phyloP scores from a whole-genome alignment of 805 yeast species.

The Candida rishiriensis region DNA sequence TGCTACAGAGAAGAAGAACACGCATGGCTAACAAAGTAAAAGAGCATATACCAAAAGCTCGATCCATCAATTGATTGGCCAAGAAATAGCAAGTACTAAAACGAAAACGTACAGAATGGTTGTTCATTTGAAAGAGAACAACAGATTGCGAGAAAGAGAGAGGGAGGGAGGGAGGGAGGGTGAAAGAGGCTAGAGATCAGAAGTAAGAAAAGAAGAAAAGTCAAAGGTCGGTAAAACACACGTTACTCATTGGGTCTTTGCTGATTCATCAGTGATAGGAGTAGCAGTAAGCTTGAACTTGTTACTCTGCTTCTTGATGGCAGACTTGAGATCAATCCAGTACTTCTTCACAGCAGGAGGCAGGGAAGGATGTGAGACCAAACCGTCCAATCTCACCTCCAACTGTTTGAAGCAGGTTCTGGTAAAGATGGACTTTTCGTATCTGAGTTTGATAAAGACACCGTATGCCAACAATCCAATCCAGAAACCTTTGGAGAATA shows the following conservation, averaged over 20 bases:
- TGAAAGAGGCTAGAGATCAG: not conserved
- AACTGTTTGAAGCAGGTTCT: constrained; percentile 56
- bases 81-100: not conserved
- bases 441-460: constrained; percentile 70
- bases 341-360: constrained; percentile 44
- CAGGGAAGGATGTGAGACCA: constrained; percentile 48
- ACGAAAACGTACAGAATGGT: not conserved
- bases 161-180: too few relatives aligned
- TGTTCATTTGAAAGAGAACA: not conserved
- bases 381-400: constrained; percentile 60
- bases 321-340: constrained; percentile 46
- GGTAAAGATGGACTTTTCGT: constrained; percentile 69
- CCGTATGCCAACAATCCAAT: constrained; percentile 49
- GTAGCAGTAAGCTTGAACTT: constrained; percentile 12
- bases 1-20: too few relatives aligned
- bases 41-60: not conserved
- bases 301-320: constrained; percentile 16
- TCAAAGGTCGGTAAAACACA: too few relatives aligned
- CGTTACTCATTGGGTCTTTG: constrained; percentile 10
- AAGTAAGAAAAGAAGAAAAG: not conserved
- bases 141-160: not conserved
- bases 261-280: constrained; percentile 3
- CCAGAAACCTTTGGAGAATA: constrained; percentile 64
- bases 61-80: not conserved
- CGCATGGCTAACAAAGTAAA: too few relatives aligned